Conservation (phyloP, 495 filamentous ascomycete genomes). For the Bathelium albidoporum region DNA sequence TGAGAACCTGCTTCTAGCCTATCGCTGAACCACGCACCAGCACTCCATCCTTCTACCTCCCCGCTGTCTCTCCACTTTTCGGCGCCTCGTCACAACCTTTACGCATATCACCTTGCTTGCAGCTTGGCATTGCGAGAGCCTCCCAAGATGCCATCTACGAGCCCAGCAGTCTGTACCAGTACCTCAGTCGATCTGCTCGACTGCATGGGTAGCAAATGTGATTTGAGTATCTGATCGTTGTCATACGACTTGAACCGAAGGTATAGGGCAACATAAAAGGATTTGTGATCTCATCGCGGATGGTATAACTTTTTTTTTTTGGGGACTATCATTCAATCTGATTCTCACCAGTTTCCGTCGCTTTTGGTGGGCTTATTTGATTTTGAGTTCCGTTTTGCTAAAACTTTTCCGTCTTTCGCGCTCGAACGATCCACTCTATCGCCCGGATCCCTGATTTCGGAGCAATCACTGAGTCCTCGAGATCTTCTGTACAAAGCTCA, state of each 20-base stretch:
- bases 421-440: not conserved
- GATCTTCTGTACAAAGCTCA: no score
- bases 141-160: not conserved
- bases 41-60: no score
- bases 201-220: not conserved
- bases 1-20: no score
- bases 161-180: not conserved
- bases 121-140: not conserved
- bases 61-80: not conserved
- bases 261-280: not conserved
- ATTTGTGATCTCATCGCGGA: not conserved
- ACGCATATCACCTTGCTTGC: not conserved
- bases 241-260: not conserved
- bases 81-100: not conserved
- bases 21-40: no score
- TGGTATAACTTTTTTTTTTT: not conserved
- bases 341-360: not conserved
- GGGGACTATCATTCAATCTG: not conserved
- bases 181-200: not conserved
- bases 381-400: not conserved
- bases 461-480: not conserved
- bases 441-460: not conserved
- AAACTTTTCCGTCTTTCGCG: not conserved
- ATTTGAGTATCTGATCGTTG: not conserved
- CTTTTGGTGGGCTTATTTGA: not conserved